These are phyloP conservation scores for Ceratobasidium sp. DNA, from an alignment of 1,284 basidiomycete genomes.

Conservation along the genomic window DNA sequence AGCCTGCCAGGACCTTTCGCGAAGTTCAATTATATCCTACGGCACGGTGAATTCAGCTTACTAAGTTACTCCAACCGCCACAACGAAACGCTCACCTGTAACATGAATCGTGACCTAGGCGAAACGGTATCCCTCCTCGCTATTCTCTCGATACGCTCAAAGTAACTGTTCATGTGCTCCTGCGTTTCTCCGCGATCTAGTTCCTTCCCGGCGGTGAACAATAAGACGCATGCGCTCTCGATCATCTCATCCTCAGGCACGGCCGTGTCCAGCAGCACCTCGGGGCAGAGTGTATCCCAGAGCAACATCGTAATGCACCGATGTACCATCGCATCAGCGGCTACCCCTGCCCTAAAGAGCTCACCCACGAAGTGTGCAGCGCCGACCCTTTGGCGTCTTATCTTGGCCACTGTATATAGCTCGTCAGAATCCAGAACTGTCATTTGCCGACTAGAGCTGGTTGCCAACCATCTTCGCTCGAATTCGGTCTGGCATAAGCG, in stretches of 20 bases:
- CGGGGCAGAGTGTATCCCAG: slow-evolving; percentile 55
- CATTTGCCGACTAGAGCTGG: no score
- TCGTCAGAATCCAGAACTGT: slow-evolving; percentile 66
- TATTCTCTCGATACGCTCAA: slow-evolving; percentile 63
- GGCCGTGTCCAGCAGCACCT: slow-evolving; percentile 37
- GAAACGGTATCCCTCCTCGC: slow-evolving; percentile 58
- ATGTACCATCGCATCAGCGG: slow-evolving; percentile 69
- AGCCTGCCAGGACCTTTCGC: slow-evolving; percentile 52
- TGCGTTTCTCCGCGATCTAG: slow-evolving; percentile 63
- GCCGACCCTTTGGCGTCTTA: slow-evolving; percentile 58
- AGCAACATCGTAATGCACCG: slow-evolving; percentile 68
- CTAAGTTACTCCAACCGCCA: background rate
- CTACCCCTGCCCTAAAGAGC: slow-evolving; percentile 70
- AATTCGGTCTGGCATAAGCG: slow-evolving; percentile 74
- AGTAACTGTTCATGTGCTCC: slow-evolving; percentile 65
- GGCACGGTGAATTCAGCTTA: background rate
- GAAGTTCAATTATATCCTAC: slow-evolving; percentile 67
- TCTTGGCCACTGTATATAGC: slow-evolving; percentile 71
- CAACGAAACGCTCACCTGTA: slow-evolving; percentile 58
- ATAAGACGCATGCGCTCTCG: slow-evolving; percentile 69
- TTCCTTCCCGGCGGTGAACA: slow-evolving; percentile 66
- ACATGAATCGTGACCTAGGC: slow-evolving; percentile 70
- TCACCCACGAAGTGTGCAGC: slow-evolving; percentile 70
- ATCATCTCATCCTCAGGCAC: slow-evolving; percentile 69
- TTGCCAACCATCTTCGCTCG: slow-evolving; percentile 69